Evolutionary conservation across 2,329 filamentous ascomycete species (phyloP), one percentile per base, ranked within the genome.

Genomic region (Penicillium corylophilum): DNA sequence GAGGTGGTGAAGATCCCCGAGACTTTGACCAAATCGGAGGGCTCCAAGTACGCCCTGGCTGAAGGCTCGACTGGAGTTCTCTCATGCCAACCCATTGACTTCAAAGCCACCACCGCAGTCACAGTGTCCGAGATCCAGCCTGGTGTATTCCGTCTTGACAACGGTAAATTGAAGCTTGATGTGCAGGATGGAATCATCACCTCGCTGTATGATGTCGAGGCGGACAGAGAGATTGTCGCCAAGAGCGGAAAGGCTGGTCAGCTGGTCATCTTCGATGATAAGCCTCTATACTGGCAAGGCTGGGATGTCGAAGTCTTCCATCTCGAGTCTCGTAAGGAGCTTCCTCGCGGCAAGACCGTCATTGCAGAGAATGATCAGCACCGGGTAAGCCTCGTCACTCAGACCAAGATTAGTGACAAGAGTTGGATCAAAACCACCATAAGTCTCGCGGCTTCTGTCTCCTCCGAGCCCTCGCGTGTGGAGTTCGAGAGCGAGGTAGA

Each of bases 221-320:
- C 83, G 9, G 79, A 87, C 23, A 86, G 93, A 46, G 91, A 99
- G 69, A 74, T 95, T 18, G 82, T 99, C 44, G 81, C 89, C 3
- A 77, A 81, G 53, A 82, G 79, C 26, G 82, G 82, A 22, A 92
- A 92, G 69, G 92, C 88, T 22, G 96, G 95, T 61, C 91, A 96
- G 68, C 84, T 94, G 45, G 92, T 97, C 58, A 85, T 97, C 22
- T 97, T 95, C 65, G 94, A 99, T 66, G 94, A 99, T 74, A 96
- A 97, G 74, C 92, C 92, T 20, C 81, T 96, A 22, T 96, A 95
- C 77, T 97, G 91, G 92, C 90, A 96, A 74, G 92, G 91, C 2
- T 96, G 93, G 92, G 93, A 99, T 70, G 93, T 97, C 5, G 94
- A 99, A 72, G 92, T 97, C 24, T 99, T 87, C 75, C 94, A 99